Evolutionary conservation across 768 basidiomycete species (phyloP).

Genomic region (Tricholoma furcatifolium): DNA sequence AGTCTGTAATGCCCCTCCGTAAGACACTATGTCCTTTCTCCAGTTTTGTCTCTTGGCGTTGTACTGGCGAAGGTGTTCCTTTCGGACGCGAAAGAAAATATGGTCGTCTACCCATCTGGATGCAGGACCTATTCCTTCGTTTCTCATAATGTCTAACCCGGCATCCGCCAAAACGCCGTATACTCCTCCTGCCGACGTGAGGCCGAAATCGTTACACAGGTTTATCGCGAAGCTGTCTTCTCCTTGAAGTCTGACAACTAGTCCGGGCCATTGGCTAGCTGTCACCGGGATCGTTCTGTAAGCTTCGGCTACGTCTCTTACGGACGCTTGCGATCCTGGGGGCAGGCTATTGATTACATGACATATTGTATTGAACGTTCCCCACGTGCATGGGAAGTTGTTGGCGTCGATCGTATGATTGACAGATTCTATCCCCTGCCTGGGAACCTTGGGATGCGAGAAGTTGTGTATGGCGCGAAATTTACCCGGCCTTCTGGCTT

Average conservation of each 20-base stretch:
- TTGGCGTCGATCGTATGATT: background rate
- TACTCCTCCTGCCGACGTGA: no score
- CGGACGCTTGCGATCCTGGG: slow-evolving; percentile 32
- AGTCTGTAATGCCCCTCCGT: no score
- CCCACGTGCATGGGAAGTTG: background rate
- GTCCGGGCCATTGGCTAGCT: slow-evolving; percentile 33
- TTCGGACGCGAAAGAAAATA: slow-evolving; percentile 22
- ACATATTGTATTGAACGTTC: slow-evolving; percentile 22
- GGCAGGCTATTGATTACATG: slow-evolving; percentile 31
- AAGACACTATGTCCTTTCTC: no score
- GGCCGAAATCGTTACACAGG: no score
- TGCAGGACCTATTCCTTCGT: slow-evolving; percentile 20
- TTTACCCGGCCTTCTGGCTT: background rate
- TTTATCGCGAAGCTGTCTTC: slow-evolving; percentile 18
- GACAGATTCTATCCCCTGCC: background rate
- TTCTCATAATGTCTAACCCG: slow-evolving; percentile 18
- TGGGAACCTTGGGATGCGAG: background rate
- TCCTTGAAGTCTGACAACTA: slow-evolving; percentile 19
- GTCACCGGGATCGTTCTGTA: slow-evolving; percentile 31
- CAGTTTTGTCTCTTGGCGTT: no score
- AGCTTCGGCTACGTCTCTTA: slow-evolving; percentile 38
- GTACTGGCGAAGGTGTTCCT: background rate
- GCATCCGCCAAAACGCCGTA: slow-evolving; percentile 25
- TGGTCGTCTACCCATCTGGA: no score
- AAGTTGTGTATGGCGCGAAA: background rate